Percentiles rank a stretch among this genome's conserved stretches.
These are phyloP conservation scores for Penicillium angulare DNA, from an alignment of 495 filamentous ascomycete genomes.

Conservation along the genomic window DNA sequence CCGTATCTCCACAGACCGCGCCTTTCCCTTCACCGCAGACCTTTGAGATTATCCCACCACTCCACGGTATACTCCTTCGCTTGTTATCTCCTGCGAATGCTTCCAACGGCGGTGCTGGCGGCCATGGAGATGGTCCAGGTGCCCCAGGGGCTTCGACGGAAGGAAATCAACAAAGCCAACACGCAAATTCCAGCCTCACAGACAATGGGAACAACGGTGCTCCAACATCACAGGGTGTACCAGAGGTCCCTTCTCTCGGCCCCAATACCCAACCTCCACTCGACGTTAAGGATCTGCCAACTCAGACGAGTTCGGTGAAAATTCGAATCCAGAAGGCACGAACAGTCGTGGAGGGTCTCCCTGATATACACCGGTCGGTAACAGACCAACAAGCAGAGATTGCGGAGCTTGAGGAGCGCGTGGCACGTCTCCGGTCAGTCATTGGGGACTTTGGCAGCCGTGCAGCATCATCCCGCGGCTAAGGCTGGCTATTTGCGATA, in stretches of 20 bases:
- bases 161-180: slow-evolving; percentile 29
- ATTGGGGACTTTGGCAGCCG: slow-evolving; percentile 42
- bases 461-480: no score
- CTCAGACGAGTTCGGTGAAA: slow-evolving; percentile 69
- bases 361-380: slow-evolving; percentile 70
- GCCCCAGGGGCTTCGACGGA: slow-evolving; percentile 20
- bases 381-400: slow-evolving; percentile 83
- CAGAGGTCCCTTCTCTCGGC: slow-evolving; percentile 26
- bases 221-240: slow-evolving; percentile 21
- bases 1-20: slow-evolving; percentile 49
- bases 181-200: slow-evolving; percentile 18
- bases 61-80: slow-evolving; percentile 73
- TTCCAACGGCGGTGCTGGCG: slow-evolving; percentile 15
- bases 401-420: slow-evolving; percentile 64
- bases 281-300: slow-evolving; percentile 73
- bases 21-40: slow-evolving; percentile 55
- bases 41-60: slow-evolving; percentile 81
- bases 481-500: no score
- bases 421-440: slow-evolving; percentile 57
- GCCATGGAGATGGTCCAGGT: slow-evolving; percentile 23
- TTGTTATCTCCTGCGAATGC: slow-evolving; percentile 50
- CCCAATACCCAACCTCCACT: slow-evolving; percentile 47
- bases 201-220: slow-evolving; percentile 17
- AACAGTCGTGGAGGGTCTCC: slow-evolving; percentile 62
- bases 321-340: slow-evolving; percentile 79